Conservation (phyloP, 2,329 filamentous ascomycete species). For the Diaporthe ilicicola region DNA sequence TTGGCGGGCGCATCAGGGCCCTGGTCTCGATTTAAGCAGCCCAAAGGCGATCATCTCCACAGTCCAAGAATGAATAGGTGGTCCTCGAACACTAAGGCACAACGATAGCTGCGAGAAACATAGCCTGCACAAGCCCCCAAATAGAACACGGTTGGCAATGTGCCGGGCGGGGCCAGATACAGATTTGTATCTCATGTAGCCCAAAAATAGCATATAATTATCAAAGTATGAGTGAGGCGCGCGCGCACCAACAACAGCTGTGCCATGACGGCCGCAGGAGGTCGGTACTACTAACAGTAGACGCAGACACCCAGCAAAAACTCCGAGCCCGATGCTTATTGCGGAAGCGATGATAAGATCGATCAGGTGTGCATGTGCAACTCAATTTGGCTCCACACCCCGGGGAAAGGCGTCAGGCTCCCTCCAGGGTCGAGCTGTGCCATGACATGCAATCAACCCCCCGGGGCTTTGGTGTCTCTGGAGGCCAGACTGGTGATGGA, state of each 20-base stretch:
- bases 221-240: conserved; percentile 19
- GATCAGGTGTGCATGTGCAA: not conserved
- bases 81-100: not conserved
- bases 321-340: conserved; percentile 1
- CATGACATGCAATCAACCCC: not conserved
- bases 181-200: conserved; percentile 18
- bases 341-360: conserved; percentile 10
- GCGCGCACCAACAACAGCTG: conserved; percentile 10
- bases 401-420: not conserved
- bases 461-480: not conserved
- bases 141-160: not conserved
- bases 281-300: conserved; percentile 7
- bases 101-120: not conserved
- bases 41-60: not conserved
- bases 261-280: conserved; percentile 15
- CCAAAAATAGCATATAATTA: conserved; percentile 14
- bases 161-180: conserved; percentile 15
- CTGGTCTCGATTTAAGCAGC: not conserved
- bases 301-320: not conserved
- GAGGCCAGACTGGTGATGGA: not conserved
- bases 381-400: not conserved
- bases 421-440: not conserved
- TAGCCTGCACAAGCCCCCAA: conserved; percentile 5
- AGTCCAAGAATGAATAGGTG: not conserved
- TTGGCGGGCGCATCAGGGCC: not conserved